Conservation (phyloP, 192 early-diverging fungal species). For the Backusella tuberculispora region DNA sequence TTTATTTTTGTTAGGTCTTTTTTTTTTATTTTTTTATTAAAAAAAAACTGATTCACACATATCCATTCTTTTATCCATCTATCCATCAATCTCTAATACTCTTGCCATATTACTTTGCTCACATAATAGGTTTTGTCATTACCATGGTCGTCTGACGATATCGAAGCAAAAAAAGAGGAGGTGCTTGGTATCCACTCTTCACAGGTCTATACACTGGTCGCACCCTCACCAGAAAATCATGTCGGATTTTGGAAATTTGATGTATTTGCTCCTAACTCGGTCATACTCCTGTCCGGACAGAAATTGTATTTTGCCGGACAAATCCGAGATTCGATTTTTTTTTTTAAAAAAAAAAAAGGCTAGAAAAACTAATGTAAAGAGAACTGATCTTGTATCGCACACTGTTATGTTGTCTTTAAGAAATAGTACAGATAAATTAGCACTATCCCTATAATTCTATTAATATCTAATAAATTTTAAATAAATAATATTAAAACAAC, state of each 20-base stretch:
- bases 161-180: slow-evolving; percentile 13
- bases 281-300: background rate
- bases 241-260: background rate
- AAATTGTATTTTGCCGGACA: background rate
- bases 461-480: too few species aligned
- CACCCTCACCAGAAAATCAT: slow-evolving; percentile 5
- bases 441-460: too few species aligned
- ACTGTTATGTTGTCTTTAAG: too few species aligned
- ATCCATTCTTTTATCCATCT: slow-evolving; percentile 6
- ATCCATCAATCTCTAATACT: background rate
- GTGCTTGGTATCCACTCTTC: slow-evolving; percentile 5
- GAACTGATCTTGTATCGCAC: too few species aligned
- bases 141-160: slow-evolving; percentile 17
- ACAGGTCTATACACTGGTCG: background rate
- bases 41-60: background rate
- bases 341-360: too few species aligned
- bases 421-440: too few species aligned
- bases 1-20: background rate
- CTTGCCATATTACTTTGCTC: background rate
- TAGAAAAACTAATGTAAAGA: too few species aligned
- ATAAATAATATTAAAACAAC: too few species aligned
- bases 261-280: background rate
- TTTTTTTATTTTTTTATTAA: background rate
- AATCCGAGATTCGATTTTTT: background rate
- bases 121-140: background rate